phyloP scores from a whole-genome alignment of 352 stramenopile species.

The Phytophthora tentaculata region DNA sequence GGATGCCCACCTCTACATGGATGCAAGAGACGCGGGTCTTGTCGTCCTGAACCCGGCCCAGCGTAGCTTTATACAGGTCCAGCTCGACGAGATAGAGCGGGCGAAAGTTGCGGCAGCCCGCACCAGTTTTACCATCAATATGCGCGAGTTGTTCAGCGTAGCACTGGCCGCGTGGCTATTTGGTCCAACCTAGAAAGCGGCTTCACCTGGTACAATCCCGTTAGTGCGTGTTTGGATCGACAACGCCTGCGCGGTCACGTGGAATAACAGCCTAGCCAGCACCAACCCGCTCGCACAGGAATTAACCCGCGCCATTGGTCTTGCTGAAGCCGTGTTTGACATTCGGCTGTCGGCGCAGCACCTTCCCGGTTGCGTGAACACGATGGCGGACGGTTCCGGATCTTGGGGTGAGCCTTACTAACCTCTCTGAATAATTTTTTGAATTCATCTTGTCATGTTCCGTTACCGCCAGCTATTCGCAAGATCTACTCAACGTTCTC shows the following conservation, averaged over 20 bases:
- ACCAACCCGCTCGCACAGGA: background rate
- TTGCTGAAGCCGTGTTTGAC: no score
- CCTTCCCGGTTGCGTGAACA: no score
- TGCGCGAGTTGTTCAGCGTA: background rate
- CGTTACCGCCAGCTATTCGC: no score
- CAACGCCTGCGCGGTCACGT: background rate
- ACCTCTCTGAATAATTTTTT: no score
- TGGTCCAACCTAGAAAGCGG: no score
- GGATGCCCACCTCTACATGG: background rate
- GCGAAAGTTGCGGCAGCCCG: background rate
- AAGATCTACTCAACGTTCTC: no score
- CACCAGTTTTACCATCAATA: background rate
- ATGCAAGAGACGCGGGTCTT: background rate
- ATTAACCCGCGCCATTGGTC: background rate
- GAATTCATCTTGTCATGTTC: no score
- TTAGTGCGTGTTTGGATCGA: background rate
- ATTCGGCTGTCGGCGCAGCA: no score
- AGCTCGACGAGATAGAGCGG: background rate
- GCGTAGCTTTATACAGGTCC: background rate
- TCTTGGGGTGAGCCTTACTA: no score
- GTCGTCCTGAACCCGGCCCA: background rate
- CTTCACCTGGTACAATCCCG: no score
- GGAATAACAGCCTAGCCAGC: background rate
- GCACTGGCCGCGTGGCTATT: background rate
- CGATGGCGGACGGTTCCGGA: no score